These are phyloP conservation scores for Adiantum capillusveneris DNA, from an alignment of 75 land plant species.

Conservation along the genomic window DNA sequence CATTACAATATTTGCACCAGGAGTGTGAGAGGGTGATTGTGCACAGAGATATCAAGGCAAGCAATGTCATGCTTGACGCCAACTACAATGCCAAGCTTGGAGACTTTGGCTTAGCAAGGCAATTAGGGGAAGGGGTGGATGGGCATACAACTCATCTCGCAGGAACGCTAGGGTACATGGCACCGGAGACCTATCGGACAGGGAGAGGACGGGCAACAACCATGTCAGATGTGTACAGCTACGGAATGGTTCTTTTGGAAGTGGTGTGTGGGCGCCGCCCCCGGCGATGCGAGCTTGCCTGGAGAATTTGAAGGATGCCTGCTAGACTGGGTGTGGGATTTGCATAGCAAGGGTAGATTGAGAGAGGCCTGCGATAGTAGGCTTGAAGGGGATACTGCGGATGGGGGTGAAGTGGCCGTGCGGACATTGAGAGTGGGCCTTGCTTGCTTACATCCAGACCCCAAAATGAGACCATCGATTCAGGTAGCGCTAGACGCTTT, in stretches of 20 bases:
- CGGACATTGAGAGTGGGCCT: conserved; percentile 20
- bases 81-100: neutral
- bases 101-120: conserved; percentile 9
- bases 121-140: neutral
- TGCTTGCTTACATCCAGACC: conserved; percentile 24
- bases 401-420: no score
- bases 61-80: conserved; percentile 2
- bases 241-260: neutral
- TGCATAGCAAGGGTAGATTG: conserved; percentile 13
- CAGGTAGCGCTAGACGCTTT: conserved; percentile 7
- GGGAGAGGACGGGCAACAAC: neutral
- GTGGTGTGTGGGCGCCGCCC: neutral
- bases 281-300: no score
- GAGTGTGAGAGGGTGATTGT: conserved; percentile 5
- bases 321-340: conserved; percentile 18
- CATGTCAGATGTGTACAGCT: neutral
- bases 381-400: conserved; percentile 8
- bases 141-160: neutral
- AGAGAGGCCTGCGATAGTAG: conserved; percentile 14
- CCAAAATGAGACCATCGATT: conserved; percentile 18
- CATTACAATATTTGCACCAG: conserved; percentile 3
- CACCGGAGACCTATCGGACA: neutral
- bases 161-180: neutral
- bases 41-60: no score
- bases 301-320: no score